Evolutionary conservation across 1,284 basidiomycete species (phyloP), one percentile per base, ranked within the genome.

Genomic region (Cryptococcus sp.): DNA sequence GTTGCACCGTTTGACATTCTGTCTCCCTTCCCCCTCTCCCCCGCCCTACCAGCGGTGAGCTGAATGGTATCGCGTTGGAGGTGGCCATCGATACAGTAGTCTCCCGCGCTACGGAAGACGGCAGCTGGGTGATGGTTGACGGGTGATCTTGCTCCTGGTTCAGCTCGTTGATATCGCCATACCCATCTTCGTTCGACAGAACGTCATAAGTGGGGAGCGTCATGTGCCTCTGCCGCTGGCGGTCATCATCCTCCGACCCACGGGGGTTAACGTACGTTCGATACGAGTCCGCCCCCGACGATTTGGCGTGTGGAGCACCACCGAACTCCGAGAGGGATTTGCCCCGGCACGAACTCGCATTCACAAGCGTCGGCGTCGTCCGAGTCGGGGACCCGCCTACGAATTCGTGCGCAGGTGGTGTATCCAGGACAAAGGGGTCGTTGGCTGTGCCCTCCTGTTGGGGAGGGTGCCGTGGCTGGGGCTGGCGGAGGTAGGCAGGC

Each of bases 41-140:
- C 24, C 33, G 13, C 2, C 48, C 46, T 4, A 36, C 55, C n/a
- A 62, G 43, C 13, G 67, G 67, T 5, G 67, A 69, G 55, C 61
- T 67, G 53, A 60, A 63, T 13, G 65, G 63, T 11, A 63, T 7
- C 2, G 49, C 52, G 36, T 57, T 60, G 7, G 63, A 65, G 3
- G 23, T n/a, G 3, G 28, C 21, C 5, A 13, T 43, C 13, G 23
- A 20, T 2, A 42, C 4, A 16, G 53, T 46, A 6, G 48, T 37
- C 36, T 38, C 9, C 9, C 50, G 38, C 4, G 36, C 7, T 4
- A 37, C 38, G 9, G 55, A 49, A 9, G 44, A 49, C 3, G 52
- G 24, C 35, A 61, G 37, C n/a, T 52, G 52, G 12, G 52, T 61
- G 39, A 61, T 57, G 12, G 59, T 58, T 12, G 59, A 54, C 38